A percentile compares a stretch with the other conserved stretches of the same genome.
These are phyloP conservation scores for Arabis alpina DNA, from an alignment of 345 rosid species.

Conservation along the genomic window DNA sequence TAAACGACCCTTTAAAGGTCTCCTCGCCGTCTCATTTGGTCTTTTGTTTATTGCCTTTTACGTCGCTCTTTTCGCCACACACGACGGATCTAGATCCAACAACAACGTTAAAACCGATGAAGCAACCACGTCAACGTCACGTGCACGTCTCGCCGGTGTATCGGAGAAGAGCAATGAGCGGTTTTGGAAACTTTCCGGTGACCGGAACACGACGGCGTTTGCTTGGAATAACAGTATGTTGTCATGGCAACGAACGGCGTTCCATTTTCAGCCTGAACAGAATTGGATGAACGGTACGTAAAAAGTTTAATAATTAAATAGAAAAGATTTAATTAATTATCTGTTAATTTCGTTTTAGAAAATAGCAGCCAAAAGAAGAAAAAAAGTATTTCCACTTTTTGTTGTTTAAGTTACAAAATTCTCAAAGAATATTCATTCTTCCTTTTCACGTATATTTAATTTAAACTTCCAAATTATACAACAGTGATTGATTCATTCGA, in stretches of 20 bases:
- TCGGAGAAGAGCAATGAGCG: constrained; percentile 69
- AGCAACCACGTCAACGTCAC: constrained; percentile 38
- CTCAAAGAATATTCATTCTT: constrained; percentile 39
- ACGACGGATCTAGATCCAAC: constrained; percentile 42
- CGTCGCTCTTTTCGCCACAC: constrained; percentile 37
- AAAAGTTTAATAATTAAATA: not conserved
- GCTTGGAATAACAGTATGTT: constrained; percentile 85
- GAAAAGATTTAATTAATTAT: constrained; percentile 5
- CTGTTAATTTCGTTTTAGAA: constrained; percentile 15
- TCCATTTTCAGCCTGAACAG: constrained; percentile 79
- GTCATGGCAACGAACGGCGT: constrained; percentile 88
- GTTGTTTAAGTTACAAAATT: constrained; percentile 1
- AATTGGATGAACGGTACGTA: constrained; percentile 98
- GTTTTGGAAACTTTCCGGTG: constrained; percentile 34
- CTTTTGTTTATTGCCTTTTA: constrained; percentile 39
- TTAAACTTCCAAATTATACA: constrained; percentile 1
- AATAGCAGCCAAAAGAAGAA: not conserved
- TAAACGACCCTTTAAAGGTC: constrained; percentile 40
- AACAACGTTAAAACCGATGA: constrained; percentile 9
- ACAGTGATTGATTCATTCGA: constrained; percentile 12
- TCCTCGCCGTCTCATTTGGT: constrained; percentile 43
- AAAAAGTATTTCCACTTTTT: constrained; percentile 20
- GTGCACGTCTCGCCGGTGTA: constrained; percentile 66
- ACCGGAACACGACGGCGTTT: constrained; percentile 36
- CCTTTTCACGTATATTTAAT: constrained; percentile 12